Evolutionary conservation across 2,329 filamentous ascomycete species (phyloP).

Genomic region (Phoma sp.): DNA sequence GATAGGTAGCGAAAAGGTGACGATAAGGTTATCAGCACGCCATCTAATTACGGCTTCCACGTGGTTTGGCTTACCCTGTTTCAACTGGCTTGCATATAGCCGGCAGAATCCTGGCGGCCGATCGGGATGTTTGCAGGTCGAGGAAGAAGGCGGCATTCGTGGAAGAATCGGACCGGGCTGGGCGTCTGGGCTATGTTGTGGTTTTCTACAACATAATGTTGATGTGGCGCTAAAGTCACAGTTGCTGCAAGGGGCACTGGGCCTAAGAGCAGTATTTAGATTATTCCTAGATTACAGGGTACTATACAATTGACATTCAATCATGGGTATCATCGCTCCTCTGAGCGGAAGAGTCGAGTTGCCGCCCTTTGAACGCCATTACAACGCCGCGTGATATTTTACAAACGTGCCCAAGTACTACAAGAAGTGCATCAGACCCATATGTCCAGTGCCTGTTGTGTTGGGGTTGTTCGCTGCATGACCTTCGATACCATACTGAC

Average conservation of each 20-base stretch:
- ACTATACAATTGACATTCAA: constrained; percentile 3
- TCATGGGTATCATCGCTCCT: constrained; percentile 13
- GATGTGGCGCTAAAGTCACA: background rate
- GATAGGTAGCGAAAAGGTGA: constrained; percentile 21
- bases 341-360: constrained; percentile 6
- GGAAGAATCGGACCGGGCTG: constrained; percentile 2
- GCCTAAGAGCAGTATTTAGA: background rate
- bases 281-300: background rate
- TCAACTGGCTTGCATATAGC: constrained; percentile 17
- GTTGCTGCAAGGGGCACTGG: background rate
- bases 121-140: background rate
- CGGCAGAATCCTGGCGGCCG: constrained; percentile 8
- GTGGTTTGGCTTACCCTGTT: constrained; percentile 5
- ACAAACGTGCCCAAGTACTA: background rate
- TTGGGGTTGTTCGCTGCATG: constrained; percentile 3
- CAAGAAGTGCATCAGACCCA: constrained; percentile 17
- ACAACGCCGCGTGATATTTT: background rate
- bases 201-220: background rate
- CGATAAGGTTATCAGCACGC: constrained; percentile 37
- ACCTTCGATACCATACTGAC: constrained; percentile 56
- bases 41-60: constrained; percentile 21
- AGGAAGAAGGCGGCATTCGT: constrained; percentile 1
- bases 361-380: background rate
- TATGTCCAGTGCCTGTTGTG: constrained; percentile 2
- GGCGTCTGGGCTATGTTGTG: constrained; percentile 7